Conservation (phyloP, 768 basidiomycete genomes). For the Suillus placidus region DNA sequence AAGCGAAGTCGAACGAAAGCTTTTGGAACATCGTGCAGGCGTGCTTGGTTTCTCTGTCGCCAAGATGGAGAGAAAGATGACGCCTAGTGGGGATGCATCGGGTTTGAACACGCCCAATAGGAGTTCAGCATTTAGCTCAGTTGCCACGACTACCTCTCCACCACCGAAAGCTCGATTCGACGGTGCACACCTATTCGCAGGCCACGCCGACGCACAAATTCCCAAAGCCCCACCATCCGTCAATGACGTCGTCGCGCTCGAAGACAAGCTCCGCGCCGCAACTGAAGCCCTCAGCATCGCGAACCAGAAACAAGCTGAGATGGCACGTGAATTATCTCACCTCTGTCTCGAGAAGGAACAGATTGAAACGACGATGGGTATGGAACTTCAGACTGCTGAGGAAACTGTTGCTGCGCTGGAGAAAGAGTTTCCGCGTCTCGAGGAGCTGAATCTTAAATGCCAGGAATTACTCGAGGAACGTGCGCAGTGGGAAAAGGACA, state of each 20-base stretch:
- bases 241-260: constrained; percentile 52
- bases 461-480: constrained; percentile 53
- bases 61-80: constrained; percentile 61
- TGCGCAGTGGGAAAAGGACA: constrained; percentile 53
- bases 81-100: constrained; percentile 39
- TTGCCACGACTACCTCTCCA: constrained; percentile 41
- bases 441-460: constrained; percentile 49
- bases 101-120: constrained; percentile 56
- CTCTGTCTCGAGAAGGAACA: constrained; percentile 70
- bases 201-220: constrained; percentile 69
- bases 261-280: constrained; percentile 65
- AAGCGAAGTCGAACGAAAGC: constrained; percentile 59
- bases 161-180: constrained; percentile 67
- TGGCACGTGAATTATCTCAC: constrained; percentile 63
- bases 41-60: constrained; percentile 76
- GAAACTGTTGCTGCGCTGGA: constrained; percentile 64
- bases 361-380: constrained; percentile 61
- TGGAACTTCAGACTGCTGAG: constrained; percentile 69
- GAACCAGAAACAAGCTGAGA: constrained; percentile 61
- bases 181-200: constrained; percentile 84
- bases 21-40: constrained; percentile 83
- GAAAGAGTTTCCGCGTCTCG: constrained; percentile 53
- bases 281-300: constrained; percentile 60
- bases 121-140: constrained; percentile 54
- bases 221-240: constrained; percentile 47